A percentile compares a stretch with the other conserved stretches of the same genome.
phyloP scores from a whole-genome alignment of 257 asterid genomes.

The Linaria vulgaris region DNA sequence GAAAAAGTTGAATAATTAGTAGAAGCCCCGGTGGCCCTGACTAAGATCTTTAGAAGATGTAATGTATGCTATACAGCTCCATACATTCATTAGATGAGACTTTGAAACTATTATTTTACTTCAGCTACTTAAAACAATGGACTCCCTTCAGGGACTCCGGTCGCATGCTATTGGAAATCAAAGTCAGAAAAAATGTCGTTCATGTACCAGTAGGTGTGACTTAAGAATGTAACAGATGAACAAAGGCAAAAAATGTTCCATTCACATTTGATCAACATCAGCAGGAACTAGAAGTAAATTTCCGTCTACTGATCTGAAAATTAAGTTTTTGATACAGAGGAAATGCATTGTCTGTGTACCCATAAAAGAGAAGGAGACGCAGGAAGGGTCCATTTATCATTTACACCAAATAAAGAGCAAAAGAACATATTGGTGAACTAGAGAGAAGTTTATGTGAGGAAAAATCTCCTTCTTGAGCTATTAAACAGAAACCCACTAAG shows the following conservation, averaged over 20 bases:
- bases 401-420: not conserved
- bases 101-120: constrained; percentile 10
- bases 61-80: not conserved
- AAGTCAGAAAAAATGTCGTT: no score
- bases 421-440: no score
- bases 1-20: constrained; percentile 19
- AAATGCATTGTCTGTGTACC: not conserved
- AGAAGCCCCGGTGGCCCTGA: not conserved
- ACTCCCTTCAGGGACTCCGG: not conserved
- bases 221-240: not conserved
- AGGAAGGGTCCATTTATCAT: not conserved
- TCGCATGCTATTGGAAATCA: no score
- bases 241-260: not conserved
- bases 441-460: not conserved
- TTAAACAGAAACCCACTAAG: not conserved
- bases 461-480: not conserved
- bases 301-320: no score
- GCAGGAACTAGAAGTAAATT: not conserved
- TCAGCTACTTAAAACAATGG: constrained; percentile 1
- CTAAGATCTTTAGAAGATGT: not conserved
- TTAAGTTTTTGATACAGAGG: no score
- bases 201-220: no score
- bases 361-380: not conserved
- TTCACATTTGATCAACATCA: constrained; percentile 10
- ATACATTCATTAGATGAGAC: constrained; percentile 7